Evolutionary conservation across 2,329 filamentous ascomycete species (phyloP).

Genomic region (Fusarium falciforme): DNA sequence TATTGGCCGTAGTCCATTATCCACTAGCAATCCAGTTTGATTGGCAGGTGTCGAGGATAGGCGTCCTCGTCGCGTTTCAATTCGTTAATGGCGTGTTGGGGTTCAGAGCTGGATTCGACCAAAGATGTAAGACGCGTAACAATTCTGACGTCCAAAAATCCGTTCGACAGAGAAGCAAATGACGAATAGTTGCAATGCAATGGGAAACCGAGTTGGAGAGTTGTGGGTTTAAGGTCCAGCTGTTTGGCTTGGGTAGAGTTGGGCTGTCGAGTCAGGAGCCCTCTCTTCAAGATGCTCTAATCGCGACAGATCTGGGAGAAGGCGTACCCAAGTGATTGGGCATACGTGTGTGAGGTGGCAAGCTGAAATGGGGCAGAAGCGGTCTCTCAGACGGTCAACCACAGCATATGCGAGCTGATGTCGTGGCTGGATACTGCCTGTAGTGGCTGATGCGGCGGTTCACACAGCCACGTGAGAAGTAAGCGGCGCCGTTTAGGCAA

Average conservation of each 20-base stretch:
- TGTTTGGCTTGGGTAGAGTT: conserved; percentile 55
- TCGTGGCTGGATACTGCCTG: conserved; percentile 52
- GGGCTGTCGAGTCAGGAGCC: conserved; percentile 56
- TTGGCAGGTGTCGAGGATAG: conserved; percentile 41
- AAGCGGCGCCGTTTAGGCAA: conserved; percentile 24
- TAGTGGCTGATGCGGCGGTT: conserved; percentile 47
- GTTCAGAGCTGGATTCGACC: conserved; percentile 11
- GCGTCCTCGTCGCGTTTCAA: conserved; percentile 43
- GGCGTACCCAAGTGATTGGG: conserved; percentile 66
- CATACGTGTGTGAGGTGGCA: conserved; percentile 73
- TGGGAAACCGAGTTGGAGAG: conserved; percentile 41
- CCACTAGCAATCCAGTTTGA: conserved; percentile 46
- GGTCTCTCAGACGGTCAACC: conserved; percentile 63
- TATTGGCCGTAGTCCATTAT: conserved; percentile 84
- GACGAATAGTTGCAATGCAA: conserved; percentile 41
- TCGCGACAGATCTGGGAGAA: conserved; percentile 58
- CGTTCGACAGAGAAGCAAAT: conserved; percentile 23
- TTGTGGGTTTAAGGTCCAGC: conserved; percentile 48
- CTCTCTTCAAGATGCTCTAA: conserved; percentile 14
- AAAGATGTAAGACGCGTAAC: conserved; percentile 24
- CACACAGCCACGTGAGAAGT: conserved; percentile 58
- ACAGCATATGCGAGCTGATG: conserved; percentile 71
- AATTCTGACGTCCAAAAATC: conserved; percentile 9
- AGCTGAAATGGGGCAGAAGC: conserved; percentile 59
- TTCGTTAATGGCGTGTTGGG: conserved; percentile 33